Percentiles rank a stretch among this genome's conserved stretches.
Conservation (phyloP, 1,284 basidiomycete genomes). For the Cutaneotrichosporon sp. region DNA sequence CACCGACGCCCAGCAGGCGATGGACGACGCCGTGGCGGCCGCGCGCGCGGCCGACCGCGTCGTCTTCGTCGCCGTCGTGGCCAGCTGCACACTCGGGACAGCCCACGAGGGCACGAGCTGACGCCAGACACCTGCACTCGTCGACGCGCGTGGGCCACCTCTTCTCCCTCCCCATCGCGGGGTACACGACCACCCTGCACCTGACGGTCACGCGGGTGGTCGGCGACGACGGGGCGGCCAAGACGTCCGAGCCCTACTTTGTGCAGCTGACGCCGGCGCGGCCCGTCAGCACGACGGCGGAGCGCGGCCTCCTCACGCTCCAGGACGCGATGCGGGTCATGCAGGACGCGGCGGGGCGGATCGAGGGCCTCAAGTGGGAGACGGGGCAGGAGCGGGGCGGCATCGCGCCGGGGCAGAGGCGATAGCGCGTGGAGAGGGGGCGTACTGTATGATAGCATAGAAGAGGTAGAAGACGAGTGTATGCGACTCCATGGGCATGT, state of each 20-base stretch:
- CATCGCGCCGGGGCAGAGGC: not conserved
- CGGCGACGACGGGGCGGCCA: slow-evolving; percentile 8
- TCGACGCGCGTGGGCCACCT: slow-evolving; percentile 35
- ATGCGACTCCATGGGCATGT: too few relatives aligned
- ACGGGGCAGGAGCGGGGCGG: slow-evolving; percentile 20
- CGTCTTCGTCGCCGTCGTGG: slow-evolving; percentile 64
- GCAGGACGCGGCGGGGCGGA: slow-evolving; percentile 30
- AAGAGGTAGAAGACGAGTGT: too few relatives aligned
- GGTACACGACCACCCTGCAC: slow-evolving; percentile 33
- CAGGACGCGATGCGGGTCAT: slow-evolving; percentile 40
- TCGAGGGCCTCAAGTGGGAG: slow-evolving; percentile 46
- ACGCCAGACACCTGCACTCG: slow-evolving; percentile 39
- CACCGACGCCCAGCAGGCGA: slow-evolving; percentile 60
- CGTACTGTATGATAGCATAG: too few relatives aligned
- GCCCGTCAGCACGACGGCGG: slow-evolving; percentile 35
- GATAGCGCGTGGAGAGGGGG: too few relatives aligned
- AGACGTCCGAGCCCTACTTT: slow-evolving; percentile 37
- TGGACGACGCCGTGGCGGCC: slow-evolving; percentile 62
- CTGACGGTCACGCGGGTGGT: slow-evolving; percentile 35
- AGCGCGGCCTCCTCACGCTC: slow-evolving; percentile 31
- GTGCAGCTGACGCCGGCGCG: slow-evolving; percentile 40
- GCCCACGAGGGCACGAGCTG: too few relatives aligned
- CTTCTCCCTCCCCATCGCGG: slow-evolving; percentile 43
- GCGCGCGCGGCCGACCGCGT: slow-evolving; percentile 63
- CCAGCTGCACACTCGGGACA: too few relatives aligned